Base-by-base conservation (phyloP, 2,329 filamentous ascomycete species). In the Drechslerella dactyloides region DNA sequence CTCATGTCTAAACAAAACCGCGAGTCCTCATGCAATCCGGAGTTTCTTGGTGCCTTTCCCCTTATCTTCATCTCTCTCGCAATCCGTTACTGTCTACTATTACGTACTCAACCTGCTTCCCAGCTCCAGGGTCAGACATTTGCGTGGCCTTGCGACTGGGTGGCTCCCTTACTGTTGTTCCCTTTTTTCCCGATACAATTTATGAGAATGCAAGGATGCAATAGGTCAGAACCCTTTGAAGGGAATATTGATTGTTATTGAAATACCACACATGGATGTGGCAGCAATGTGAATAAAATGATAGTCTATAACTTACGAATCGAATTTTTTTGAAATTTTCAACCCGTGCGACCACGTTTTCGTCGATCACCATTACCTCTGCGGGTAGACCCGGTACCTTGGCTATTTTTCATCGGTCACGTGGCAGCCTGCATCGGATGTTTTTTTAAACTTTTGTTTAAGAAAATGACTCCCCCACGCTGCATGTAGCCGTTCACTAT, bases 1-100 rank as follows among this genome's bases (percentile, higher is more conserved):
- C 5, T 64, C 59, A 70, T 59, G 66, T 44, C 59, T 60, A 70
- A 70, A 70, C 46, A 57, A 63, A 70, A 63, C 40, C 30, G 58
- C 37, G 27, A 63, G 48, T 64, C 55, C 48, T 57, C 57, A 69
- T 69, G 64, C 61, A 69, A 69, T 61, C 44, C 57, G 64, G 64
- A 69, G 64, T 69, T 62, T 48, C 46, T 58, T 46, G 64, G 21
- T 51, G 64, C 55, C 51, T 55, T 61, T 54, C 40, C 21, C 27
- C 27, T 33, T 33, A 8, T 56, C 21, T 68, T n/a, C 40, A 37
- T 40, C 19, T 33, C 21, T 42, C 53, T 54, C 44, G 4, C 4
- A 48, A 48, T 19, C 6, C 17, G 2, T 48, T 21, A 5, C 44
- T 21, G n/a, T 2, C n/a, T 21, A 11, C 44, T 19, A 48, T 21